A percentile compares a stretch with the other conserved stretches of the same genome.
These are phyloP conservation scores for Saprolegnia diclina DNA, from an alignment of 352 stramenopile genomes.

Conservation along the genomic window DNA sequence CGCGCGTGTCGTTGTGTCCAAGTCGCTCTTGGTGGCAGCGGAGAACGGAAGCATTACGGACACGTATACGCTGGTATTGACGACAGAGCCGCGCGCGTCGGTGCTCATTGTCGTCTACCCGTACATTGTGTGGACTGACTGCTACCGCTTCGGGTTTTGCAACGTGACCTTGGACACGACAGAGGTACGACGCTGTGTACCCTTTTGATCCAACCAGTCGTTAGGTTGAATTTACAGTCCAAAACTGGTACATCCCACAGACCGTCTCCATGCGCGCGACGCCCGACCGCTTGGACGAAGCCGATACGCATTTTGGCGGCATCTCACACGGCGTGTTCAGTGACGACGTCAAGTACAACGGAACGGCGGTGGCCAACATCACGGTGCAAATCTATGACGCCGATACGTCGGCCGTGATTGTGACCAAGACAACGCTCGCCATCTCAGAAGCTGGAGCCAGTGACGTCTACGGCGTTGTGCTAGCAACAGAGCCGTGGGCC, in stretches of 20 bases:
- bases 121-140: slow-evolving; percentile 65
- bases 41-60: slow-evolving; percentile 44
- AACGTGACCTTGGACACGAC: slow-evolving; percentile 51
- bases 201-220: slow-evolving; percentile 26
- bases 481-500: slow-evolving; percentile 56
- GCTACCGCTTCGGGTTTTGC: slow-evolving; percentile 66
- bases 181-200: neutral
- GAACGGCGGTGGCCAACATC: slow-evolving; percentile 52
- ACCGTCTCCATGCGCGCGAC: slow-evolving; percentile 49
- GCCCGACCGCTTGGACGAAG: slow-evolving; percentile 62
- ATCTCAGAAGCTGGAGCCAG: slow-evolving; percentile 43
- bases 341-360: slow-evolving; percentile 60
- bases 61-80: slow-evolving; percentile 47
- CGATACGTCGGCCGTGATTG: slow-evolving; percentile 47
- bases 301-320: slow-evolving; percentile 50
- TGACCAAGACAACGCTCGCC: slow-evolving; percentile 38
- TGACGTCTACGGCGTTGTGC: slow-evolving; percentile 50
- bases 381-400: slow-evolving; percentile 56
- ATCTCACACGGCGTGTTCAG: slow-evolving; percentile 69
- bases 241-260: slow-evolving; percentile 59
- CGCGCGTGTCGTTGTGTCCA: slow-evolving; percentile 51
- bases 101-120: slow-evolving; percentile 59
- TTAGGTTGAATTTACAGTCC: slow-evolving; percentile 54
- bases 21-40: slow-evolving; percentile 45
- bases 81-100: slow-evolving; percentile 51